Evolutionary conservation across 345 rosid genomes (phyloP), one percentile per base, ranked within the genome.

Genomic region (Aquilaria sinensis): DNA sequence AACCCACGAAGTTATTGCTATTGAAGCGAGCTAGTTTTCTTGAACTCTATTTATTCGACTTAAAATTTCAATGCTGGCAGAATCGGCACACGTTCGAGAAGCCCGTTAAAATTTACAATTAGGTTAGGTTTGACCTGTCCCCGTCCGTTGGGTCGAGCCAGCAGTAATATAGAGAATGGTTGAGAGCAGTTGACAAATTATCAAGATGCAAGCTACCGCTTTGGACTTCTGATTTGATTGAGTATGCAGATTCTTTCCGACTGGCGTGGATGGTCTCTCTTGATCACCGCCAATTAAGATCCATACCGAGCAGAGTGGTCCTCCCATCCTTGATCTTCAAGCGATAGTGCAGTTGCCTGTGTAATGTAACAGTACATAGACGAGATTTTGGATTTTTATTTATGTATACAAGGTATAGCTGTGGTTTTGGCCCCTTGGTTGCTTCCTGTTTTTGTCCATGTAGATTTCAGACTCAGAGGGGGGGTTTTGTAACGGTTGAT

Each of bases 41-140:
- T 13, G 56, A 57, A 29, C 30, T 41, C 58, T 31, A 34, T 45
- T 10, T 32, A 37, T 32, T 29, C 8, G 6, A 62, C 63, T 46
- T 37, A 31, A 51, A 2, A 45, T 59, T 9, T 31, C 13, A 55
- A 16, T 16, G 48, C 43, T 81, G 23, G 75, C 85, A 85, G 96
- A 83, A 80, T 76, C 92, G 88, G 37, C 89, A 80, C 74, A 65
- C 86, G 1, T 77, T 66, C 51, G 89, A 83, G 78, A 88, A 83
- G 80, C 86, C 96, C 2, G 88, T 88, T 66, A 85, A 83, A 75
- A 88, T 88, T 66, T 81, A 83, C 77, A 85, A 85, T 58, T 88
- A 82, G 82, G 64, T 61, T 58, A 34, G 67, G 55, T 68, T 53
- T 52, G 33, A 43, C 56, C 50, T 45, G 51, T 59, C 45, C 51